phyloP scores from a whole-genome alignment of 768 basidiomycete genomes.

The Asterophora lycoperdoides region DNA sequence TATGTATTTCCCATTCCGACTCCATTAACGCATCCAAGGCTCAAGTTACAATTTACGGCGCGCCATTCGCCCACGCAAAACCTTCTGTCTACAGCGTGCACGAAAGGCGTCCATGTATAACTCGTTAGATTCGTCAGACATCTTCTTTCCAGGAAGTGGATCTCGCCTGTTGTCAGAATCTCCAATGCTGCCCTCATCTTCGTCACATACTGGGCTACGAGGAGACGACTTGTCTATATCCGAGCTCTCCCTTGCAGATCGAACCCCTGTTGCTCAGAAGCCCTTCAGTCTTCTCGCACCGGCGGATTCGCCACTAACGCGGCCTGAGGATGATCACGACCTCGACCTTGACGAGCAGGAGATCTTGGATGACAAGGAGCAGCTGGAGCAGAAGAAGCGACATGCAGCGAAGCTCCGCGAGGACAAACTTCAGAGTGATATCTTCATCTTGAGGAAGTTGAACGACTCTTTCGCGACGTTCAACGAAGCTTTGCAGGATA shows the following conservation, averaged over 20 bases:
- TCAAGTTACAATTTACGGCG: no score
- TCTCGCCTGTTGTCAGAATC: constrained; percentile 31
- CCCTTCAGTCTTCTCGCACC: constrained; percentile 17
- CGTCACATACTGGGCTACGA: constrained; percentile 24
- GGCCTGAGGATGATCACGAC: constrained; percentile 6
- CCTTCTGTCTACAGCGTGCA: constrained; percentile 1
- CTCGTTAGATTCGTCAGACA: constrained; percentile 13
- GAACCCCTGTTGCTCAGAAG: constrained; percentile 14
- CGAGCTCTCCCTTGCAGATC: constrained; percentile 32
- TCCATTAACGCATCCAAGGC: no score
- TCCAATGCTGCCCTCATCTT: constrained; percentile 21
- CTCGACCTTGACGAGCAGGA: constrained; percentile 7
- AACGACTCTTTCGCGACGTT: constrained; percentile 67
- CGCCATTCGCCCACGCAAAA: neutral
- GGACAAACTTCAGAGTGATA: constrained; percentile 71
- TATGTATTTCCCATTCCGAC: no score
- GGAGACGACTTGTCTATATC: constrained; percentile 34
- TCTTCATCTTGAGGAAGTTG: constrained; percentile 68
- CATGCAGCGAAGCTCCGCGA: constrained; percentile 35
- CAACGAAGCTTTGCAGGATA: constrained; percentile 61
- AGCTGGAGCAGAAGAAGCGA: constrained; percentile 19
- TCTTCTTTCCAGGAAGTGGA: constrained; percentile 14
- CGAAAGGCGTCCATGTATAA: constrained; percentile 8
- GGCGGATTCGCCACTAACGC: constrained; percentile 11
- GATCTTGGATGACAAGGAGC: constrained; percentile 9